phyloP scores from a whole-genome alignment of 768 basidiomycete species.

The Russula sp. region DNA sequence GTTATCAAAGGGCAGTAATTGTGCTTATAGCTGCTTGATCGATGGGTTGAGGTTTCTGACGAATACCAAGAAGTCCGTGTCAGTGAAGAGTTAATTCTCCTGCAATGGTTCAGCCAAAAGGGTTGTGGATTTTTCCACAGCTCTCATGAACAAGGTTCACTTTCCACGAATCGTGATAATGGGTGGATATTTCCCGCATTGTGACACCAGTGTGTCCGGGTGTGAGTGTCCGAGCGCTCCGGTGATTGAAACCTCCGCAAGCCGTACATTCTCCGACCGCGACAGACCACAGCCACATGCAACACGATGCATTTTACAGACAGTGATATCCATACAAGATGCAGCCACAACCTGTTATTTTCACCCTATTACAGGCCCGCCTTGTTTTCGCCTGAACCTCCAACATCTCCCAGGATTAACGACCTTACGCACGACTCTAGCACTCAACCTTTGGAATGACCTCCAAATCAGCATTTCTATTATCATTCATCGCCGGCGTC shows the following conservation, averaged over 20 bases:
- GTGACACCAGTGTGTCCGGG: neutral
- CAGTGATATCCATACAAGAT: neutral
- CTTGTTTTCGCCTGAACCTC: neutral
- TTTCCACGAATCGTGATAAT: neutral
- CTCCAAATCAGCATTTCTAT: conserved; percentile 13
- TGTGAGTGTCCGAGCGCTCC: neutral
- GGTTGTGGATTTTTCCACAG: neutral
- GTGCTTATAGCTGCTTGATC: neutral
- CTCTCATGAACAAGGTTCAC: neutral
- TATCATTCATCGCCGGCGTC: conserved; percentile 14
- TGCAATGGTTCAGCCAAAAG: neutral
- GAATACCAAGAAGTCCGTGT: neutral
- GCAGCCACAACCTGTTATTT: neutral
- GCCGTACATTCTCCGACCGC: conserved; percentile 1
- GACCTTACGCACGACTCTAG: neutral
- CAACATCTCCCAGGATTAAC: conserved; percentile 12
- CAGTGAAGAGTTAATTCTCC: neutral
- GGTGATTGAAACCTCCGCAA: neutral
- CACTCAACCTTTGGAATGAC: conserved; percentile 2
- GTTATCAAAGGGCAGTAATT: neutral
- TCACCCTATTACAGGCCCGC: neutral
- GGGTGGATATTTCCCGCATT: neutral
- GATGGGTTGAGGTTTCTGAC: neutral
- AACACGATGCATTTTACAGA: neutral
- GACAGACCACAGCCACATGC: conserved; percentile 9